Conservation (phyloP, 768 basidiomycete species). For the Pleurotus djamor region DNA sequence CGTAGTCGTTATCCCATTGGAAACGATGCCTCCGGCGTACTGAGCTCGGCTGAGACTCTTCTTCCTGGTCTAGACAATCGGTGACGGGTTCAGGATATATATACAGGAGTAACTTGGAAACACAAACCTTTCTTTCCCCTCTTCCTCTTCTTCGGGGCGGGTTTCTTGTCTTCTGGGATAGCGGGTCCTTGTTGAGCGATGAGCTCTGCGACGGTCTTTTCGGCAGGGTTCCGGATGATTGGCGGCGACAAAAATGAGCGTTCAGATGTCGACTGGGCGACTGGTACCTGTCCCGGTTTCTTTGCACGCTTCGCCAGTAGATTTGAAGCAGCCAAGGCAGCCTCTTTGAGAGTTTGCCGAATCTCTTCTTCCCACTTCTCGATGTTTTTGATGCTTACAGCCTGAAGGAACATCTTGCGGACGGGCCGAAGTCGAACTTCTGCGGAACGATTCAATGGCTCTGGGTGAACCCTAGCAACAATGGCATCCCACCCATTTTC, state of each 20-base stretch:
- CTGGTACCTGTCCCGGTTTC: neutral
- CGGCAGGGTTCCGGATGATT: constrained; percentile 39
- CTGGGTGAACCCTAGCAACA: constrained; percentile 53
- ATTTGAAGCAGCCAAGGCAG: constrained; percentile 45
- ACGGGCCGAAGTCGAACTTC: constrained; percentile 53
- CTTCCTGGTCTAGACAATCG: neutral
- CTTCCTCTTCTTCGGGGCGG: constrained; percentile 26
- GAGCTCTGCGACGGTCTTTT: constrained; percentile 49
- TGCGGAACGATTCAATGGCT: constrained; percentile 42
- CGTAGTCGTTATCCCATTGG: constrained; percentile 83
- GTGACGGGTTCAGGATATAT: constrained; percentile 7
- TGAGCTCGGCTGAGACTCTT: constrained; percentile 14
- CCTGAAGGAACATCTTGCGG: constrained; percentile 56
- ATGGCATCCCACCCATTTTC: constrained; percentile 68
- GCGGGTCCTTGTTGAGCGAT: constrained; percentile 51
- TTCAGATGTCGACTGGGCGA: constrained; percentile 15
- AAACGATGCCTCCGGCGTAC: constrained; percentile 60
- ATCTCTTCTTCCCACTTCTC: constrained; percentile 68
- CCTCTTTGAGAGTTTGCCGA: constrained; percentile 50
- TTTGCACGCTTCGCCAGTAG: constrained; percentile 27
- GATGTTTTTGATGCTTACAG: constrained; percentile 44
- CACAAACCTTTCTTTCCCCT: constrained; percentile 22
- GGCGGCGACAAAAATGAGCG: constrained; percentile 29
- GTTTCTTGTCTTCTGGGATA: constrained; percentile 19
- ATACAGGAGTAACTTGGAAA: constrained; percentile 14